phyloP scores from a whole-genome alignment of 179 eudicot species.

The Kewa caespitosa region DNA sequence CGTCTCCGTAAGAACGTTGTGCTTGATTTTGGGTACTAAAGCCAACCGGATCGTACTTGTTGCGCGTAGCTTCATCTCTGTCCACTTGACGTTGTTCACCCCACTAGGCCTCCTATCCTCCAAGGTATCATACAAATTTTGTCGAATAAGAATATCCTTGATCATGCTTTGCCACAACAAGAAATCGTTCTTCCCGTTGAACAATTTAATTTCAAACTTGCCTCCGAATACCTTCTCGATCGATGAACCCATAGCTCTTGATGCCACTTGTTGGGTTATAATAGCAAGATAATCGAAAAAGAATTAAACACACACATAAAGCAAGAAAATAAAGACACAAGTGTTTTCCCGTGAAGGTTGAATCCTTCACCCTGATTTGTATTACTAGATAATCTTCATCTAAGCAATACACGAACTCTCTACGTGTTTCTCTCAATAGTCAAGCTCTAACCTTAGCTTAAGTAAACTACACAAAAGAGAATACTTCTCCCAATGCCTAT shows the following conservation, averaged over 20 bases:
- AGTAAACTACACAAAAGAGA: neutral
- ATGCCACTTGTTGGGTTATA: neutral
- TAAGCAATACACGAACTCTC: neutral
- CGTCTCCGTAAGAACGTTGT: neutral
- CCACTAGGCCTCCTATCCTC: neutral
- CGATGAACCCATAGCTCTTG: neutral
- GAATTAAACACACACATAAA: neutral
- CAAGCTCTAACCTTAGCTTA: neutral
- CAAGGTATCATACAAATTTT: neutral
- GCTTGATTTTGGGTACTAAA: neutral
- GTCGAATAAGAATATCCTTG: neutral
- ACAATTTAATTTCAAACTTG: neutral
- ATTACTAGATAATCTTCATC: neutral
- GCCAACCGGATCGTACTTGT: conserved; percentile 1
- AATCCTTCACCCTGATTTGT: neutral
- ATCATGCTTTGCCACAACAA: neutral
- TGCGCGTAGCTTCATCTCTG: neutral
- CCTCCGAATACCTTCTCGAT: neutral
- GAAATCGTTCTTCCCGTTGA: neutral
- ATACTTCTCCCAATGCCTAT: neutral
- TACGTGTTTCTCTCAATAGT: neutral
- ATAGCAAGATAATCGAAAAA: neutral
- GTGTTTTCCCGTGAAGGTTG: neutral
- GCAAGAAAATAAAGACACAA: neutral
- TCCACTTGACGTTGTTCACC: neutral